Conservation (phyloP, 345 rosid genomes). For the Microcos paniculata region DNA sequence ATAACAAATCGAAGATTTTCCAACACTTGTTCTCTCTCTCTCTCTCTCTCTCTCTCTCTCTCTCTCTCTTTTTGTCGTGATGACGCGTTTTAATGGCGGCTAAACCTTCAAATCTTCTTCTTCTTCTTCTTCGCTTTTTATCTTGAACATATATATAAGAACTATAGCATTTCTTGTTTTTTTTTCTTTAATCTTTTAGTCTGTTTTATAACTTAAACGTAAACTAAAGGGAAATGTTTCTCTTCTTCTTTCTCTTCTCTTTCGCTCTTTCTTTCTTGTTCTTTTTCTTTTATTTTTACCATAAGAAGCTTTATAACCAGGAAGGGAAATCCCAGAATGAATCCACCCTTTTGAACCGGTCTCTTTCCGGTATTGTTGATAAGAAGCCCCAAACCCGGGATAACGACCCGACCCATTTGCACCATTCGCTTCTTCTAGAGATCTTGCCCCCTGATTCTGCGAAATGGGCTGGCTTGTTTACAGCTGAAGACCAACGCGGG, state of each 20-base stretch:
- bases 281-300: slow-evolving; percentile 38
- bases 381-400: slow-evolving; percentile 23
- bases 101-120: slow-evolving; percentile 11
- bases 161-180: not conserved
- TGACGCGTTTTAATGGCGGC: slow-evolving; percentile 55
- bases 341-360: slow-evolving; percentile 22
- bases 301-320: slow-evolving; percentile 19
- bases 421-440: slow-evolving; percentile 57
- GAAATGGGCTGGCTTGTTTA: slow-evolving; percentile 33
- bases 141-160: not conserved
- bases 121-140: not conserved
- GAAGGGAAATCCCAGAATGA: slow-evolving; percentile 23
- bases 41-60: slow-evolving; percentile 8
- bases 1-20: not conserved
- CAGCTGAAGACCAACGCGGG: not conserved
- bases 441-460: slow-evolving; percentile 47
- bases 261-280: slow-evolving; percentile 43
- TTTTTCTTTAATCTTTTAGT: not conserved
- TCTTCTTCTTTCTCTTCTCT: slow-evolving; percentile 35
- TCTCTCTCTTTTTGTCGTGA: slow-evolving; percentile 1
- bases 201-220: not conserved
- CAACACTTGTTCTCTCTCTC: not conserved
- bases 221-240: slow-evolving; percentile 30
- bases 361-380: slow-evolving; percentile 30
- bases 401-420: slow-evolving; percentile 34